Conservation (phyloP, 2,329 filamentous ascomycete genomes). For the Hymenoscyphus fraxineus region DNA sequence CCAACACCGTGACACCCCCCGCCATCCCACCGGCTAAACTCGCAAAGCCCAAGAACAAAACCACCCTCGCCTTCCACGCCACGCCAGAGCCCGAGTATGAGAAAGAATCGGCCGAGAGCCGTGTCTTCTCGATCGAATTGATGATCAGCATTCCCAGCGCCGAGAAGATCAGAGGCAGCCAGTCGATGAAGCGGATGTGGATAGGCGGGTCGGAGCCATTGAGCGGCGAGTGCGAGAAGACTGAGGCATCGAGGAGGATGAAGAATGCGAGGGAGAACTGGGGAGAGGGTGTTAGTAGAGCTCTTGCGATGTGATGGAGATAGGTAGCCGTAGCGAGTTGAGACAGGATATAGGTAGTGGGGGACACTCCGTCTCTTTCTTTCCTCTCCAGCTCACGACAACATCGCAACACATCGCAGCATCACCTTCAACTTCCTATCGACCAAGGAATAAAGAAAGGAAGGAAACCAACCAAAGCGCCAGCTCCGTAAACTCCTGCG, state of each 20-base stretch:
- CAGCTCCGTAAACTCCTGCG: constrained; percentile 59
- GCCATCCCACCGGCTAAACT: constrained; percentile 64
- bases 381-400: neutral
- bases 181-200: constrained; percentile 66
- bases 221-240: constrained; percentile 59
- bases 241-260: constrained; percentile 63
- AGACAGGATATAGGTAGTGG: neutral
- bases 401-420: neutral
- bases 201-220: constrained; percentile 52
- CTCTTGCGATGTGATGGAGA: neutral
- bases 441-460: neutral
- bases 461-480: constrained; percentile 53
- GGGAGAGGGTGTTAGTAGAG: neutral
- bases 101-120: constrained; percentile 60
- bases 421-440: neutral
- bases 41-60: constrained; percentile 64
- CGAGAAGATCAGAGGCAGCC: constrained; percentile 65
- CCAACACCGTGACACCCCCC: constrained; percentile 64
- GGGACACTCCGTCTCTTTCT: neutral
- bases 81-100: constrained; percentile 60
- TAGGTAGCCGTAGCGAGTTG: neutral
- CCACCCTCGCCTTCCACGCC: constrained; percentile 65
- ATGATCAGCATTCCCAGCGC: constrained; percentile 67
- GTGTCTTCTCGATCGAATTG: constrained; percentile 65
- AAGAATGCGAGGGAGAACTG: constrained; percentile 68